These are phyloP conservation scores for Calycina marina DNA, from an alignment of 2,329 filamentous ascomycete genomes.

Conservation along the genomic window DNA sequence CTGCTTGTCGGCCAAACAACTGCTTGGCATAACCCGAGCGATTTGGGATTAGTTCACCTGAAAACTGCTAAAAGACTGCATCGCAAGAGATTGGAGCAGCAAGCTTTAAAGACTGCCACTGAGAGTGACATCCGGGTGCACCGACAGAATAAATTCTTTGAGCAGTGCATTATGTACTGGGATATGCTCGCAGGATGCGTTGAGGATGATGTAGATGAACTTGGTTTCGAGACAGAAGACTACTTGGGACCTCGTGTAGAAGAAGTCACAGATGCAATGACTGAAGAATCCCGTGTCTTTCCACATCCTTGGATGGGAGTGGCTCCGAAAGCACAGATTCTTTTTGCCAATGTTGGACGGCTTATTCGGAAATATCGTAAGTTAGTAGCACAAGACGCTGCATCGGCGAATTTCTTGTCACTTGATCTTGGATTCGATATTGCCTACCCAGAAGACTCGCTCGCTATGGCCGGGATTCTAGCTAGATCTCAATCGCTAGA, in stretches of 20 bases:
- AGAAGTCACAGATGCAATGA: background rate
- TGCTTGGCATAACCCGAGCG: slow-evolving; percentile 42
- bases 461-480: slow-evolving; percentile 9
- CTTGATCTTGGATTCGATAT: slow-evolving; percentile 14
- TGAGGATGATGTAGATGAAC: slow-evolving; percentile 16
- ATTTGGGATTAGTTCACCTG: slow-evolving; percentile 30
- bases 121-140: slow-evolving; percentile 7
- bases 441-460: slow-evolving; percentile 7
- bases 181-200: slow-evolving; percentile 20
- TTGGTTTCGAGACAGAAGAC: slow-evolving; percentile 7
- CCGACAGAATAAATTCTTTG: slow-evolving; percentile 19
- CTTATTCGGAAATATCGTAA: slow-evolving; percentile 17
- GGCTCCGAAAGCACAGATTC: slow-evolving; percentile 14
- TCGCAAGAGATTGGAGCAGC: slow-evolving; percentile 12
- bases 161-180: slow-evolving; percentile 22
- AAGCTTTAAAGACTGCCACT: slow-evolving; percentile 1
- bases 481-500: slow-evolving; percentile 13
- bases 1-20: slow-evolving; percentile 44
- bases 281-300: slow-evolving; percentile 11
- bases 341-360: slow-evolving; percentile 18
- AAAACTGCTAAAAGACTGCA: slow-evolving; percentile 19
- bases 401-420: slow-evolving; percentile 10
- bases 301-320: slow-evolving; percentile 21
- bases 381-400: slow-evolving; percentile 8
- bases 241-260: background rate